These are phyloP conservation scores for Fusarium equiseti DNA, from an alignment of 2,329 filamentous ascomycete species.

Conservation along the genomic window DNA sequence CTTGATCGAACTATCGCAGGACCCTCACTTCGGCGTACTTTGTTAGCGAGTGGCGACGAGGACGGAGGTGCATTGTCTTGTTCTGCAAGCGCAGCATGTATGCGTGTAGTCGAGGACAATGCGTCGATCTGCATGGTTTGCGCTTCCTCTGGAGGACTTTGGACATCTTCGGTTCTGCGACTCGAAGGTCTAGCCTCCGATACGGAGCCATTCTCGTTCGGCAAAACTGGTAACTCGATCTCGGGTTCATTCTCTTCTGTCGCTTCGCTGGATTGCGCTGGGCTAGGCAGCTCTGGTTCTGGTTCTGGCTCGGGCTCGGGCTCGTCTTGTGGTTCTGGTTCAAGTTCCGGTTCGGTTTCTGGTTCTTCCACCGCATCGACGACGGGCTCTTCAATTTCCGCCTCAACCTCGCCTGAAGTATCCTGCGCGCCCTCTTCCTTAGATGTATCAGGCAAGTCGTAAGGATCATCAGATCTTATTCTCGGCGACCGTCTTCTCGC, in stretches of 20 bases:
- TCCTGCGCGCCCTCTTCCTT: constrained; percentile 45
- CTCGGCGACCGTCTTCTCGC: constrained; percentile 37
- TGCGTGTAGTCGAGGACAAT: constrained; percentile 56
- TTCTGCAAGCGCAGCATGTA: constrained; percentile 56
- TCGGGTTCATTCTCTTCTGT: constrained; percentile 22
- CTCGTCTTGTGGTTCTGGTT: background rate
- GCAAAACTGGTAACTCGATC: constrained; percentile 42
- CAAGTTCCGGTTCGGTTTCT: background rate
- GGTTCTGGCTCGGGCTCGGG: background rate
- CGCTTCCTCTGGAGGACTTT: constrained; percentile 66
- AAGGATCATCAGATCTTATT: constrained; percentile 42
- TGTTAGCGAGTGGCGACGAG: constrained; percentile 60
- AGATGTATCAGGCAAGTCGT: constrained; percentile 50
- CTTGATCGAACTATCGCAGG: constrained; percentile 50
- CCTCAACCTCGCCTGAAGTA: background rate
- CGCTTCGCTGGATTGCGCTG: constrained; percentile 15
- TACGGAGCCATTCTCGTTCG: constrained; percentile 16
- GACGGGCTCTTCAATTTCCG: constrained; percentile 13
- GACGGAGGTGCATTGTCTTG: constrained; percentile 49
- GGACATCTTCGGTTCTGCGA: constrained; percentile 40
- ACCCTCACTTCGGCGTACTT: constrained; percentile 54
- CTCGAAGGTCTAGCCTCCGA: constrained; percentile 31
- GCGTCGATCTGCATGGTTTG: constrained; percentile 55
- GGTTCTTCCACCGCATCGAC: background rate
- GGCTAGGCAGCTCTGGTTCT: constrained; percentile 22